A percentile compares a stretch with the other conserved stretches of the same genome.
Conservation (phyloP, 139 green algal species). For the Pleodorina starrii region DNA sequence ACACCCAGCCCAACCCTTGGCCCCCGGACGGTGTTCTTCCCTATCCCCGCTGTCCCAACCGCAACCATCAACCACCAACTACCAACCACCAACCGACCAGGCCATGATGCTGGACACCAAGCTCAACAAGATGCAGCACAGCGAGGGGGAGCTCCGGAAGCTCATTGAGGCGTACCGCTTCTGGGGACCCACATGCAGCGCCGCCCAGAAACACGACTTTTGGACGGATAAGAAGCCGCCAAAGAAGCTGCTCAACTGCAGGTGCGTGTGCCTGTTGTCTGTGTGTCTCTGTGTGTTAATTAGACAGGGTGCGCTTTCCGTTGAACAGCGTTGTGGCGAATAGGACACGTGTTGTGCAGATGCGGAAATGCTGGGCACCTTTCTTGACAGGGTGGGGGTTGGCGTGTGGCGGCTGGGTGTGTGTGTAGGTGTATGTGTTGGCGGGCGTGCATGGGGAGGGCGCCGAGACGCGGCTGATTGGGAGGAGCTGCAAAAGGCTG, state of each 20-base stretch:
- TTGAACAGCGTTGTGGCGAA: neutral
- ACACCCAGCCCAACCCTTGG: no score
- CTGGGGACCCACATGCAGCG: slow-evolving; percentile 49
- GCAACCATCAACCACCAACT: no score
- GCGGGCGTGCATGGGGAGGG: neutral
- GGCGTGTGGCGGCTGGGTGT: neutral
- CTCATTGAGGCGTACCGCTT: slow-evolving; percentile 60
- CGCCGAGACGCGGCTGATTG: no score
- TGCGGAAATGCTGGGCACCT: neutral
- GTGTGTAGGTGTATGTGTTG: neutral
- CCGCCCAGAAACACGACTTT: slow-evolving; percentile 65
- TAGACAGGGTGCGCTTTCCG: no score
- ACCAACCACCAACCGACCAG: slow-evolving; percentile 34
- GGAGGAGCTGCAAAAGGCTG: no score
- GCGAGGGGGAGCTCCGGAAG: slow-evolving; percentile 67
- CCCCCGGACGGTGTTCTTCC: no score
- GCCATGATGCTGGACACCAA: slow-evolving; percentile 78
- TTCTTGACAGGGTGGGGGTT: neutral
- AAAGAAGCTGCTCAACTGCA: slow-evolving; percentile 57
- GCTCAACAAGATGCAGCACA: slow-evolving; percentile 81
- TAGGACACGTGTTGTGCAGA: neutral
- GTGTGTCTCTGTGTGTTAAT: no score
- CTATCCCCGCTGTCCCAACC: no score
- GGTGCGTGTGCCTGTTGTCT: neutral
- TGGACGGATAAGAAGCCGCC: slow-evolving; percentile 66